Evolutionary conservation across 371 early-diverging fungal genomes (phyloP).

Genomic region (Mucor sp.): DNA sequence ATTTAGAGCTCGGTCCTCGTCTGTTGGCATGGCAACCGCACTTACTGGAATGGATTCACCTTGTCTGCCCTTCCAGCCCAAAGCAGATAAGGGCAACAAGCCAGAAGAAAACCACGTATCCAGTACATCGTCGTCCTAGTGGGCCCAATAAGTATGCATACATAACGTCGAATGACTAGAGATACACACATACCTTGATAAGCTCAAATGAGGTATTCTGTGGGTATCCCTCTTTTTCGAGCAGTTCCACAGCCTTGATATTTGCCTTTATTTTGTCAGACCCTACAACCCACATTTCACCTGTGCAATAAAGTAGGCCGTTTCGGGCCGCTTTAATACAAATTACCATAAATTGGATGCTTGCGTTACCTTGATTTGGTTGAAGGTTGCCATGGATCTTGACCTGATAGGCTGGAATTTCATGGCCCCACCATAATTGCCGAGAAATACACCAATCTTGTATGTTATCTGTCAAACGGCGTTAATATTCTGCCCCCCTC

Average conservation of each 20-base stretch:
- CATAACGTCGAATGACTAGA: conserved; percentile 24
- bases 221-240: conserved; percentile 31
- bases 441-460: conserved; percentile 99
- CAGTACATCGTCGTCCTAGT: conserved; percentile 96
- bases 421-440: conserved; percentile 99
- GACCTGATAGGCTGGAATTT: conserved; percentile 96
- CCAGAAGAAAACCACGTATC: conserved; percentile 99
- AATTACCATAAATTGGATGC: conserved; percentile 9
- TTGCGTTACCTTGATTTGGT: conserved; percentile 13
- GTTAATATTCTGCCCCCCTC: neutral
- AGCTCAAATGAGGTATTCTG: conserved; percentile 33
- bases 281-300: conserved; percentile 76
- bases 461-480: conserved; percentile 65
- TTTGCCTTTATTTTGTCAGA: conserved; percentile 62
- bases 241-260: conserved; percentile 43
- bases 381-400: conserved; percentile 39
- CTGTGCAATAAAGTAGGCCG: conserved; percentile 9
- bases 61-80: conserved; percentile 60
- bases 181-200: conserved; percentile 28
- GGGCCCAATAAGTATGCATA: conserved; percentile 22
- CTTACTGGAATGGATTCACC: conserved; percentile 39
- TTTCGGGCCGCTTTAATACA: conserved; percentile 6
- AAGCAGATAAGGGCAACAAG: conserved; percentile 93
- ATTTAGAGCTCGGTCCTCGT: neutral
- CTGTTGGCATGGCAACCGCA: neutral